These are phyloP conservation scores for Ceratocystis eucalypticola DNA, from an alignment of 2,329 filamentous ascomycete species.

Conservation along the genomic window DNA sequence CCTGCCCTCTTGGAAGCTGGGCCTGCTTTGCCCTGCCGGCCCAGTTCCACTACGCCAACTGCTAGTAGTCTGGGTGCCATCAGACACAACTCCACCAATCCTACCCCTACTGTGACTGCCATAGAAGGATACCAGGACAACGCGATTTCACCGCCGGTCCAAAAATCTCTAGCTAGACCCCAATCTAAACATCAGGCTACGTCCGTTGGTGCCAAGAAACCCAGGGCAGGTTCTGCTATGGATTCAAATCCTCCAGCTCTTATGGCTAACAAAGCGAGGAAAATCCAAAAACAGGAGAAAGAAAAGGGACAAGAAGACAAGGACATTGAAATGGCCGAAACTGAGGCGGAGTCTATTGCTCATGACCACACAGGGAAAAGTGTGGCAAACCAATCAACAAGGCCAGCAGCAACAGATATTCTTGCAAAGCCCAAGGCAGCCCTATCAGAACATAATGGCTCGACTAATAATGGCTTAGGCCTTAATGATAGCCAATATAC, in stretches of 20 bases:
- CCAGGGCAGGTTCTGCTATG: not conserved
- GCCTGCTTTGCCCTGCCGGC: not conserved
- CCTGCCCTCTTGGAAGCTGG: not conserved
- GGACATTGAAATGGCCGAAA: not conserved
- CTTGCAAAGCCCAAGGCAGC: not conserved
- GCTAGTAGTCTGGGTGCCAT: not conserved
- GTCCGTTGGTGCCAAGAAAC: not conserved
- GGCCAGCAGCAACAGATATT: not conserved
- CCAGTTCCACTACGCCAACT: too few relatives aligned
- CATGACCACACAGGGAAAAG: not conserved
- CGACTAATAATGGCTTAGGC: not conserved
- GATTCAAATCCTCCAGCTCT: conserved; percentile 16
- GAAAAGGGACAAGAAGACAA: conserved; percentile 19
- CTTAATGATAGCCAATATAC: not conserved
- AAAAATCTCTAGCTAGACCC: not conserved
- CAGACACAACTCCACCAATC: not conserved
- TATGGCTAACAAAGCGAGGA: conserved; percentile 6
- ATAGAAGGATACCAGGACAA: not conserved
- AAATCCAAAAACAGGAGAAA: conserved; percentile 5
- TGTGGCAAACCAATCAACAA: not conserved
- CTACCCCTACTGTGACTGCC: not conserved
- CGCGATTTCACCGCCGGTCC: not conserved
- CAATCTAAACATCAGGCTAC: not conserved
- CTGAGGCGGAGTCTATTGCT: not conserved
- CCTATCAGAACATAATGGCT: not conserved